Conservation (phyloP, 169 alveolate genomes). For the Plasmodium knowlesi region DNA sequence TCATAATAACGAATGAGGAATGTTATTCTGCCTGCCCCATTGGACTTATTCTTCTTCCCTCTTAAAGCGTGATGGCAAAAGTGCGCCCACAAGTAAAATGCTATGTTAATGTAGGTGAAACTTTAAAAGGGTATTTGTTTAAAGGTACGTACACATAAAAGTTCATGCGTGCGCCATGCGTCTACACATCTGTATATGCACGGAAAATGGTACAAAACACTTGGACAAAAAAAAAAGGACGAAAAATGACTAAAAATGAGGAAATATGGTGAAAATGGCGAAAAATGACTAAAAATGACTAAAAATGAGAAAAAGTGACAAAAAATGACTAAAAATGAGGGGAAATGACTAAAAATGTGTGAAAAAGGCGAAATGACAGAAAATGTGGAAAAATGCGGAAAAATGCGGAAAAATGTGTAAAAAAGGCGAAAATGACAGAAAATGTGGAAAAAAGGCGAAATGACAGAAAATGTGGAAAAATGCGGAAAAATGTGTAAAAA, state of each 20-base stretch:
- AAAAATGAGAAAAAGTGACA: too few species aligned
- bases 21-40: neutral
- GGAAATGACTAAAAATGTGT: too few species aligned
- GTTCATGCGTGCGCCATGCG: neutral
- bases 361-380: neutral
- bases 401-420: too few species aligned
- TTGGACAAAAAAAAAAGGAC: neutral
- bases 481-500: too few species aligned
- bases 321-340: too few species aligned
- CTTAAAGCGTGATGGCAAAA: neutral
- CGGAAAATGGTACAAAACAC: neutral
- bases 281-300: too few species aligned
- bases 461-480: too few species aligned
- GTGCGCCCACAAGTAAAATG: neutral
- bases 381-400: too few species aligned
- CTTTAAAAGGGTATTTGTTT: neutral
- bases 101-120: neutral
- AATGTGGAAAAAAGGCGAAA: too few species aligned
- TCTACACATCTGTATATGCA: neutral
- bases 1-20: neutral
- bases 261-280: too few species aligned
- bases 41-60: neutral
- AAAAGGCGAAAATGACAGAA: too few species aligned
- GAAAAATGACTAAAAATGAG: too few species aligned
- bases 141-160: neutral